Percentiles rank a stretch among this genome's conserved stretches.
Conservation (phyloP, 345 rosid species). For the Camelina sativa region DNA sequence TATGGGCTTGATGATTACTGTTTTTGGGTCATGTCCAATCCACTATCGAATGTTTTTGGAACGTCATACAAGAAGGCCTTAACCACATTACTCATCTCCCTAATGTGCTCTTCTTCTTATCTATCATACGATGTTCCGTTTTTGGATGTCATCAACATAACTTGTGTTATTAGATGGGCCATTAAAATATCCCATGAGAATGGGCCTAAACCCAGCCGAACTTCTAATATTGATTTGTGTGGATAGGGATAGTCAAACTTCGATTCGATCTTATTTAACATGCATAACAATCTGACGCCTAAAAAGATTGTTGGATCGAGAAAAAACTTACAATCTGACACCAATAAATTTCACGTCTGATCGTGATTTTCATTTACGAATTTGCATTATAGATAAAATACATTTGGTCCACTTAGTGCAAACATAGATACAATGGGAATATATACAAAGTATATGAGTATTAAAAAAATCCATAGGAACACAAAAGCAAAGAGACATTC, state of each 20-base stretch:
- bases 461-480: slow-evolving; percentile 27
- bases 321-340: not conserved
- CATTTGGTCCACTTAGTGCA: not conserved
- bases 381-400: not conserved
- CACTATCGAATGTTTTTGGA: slow-evolving; percentile 5
- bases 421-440: not conserved
- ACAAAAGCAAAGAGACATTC: slow-evolving; percentile 50
- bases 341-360: not conserved
- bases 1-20: slow-evolving; percentile 14
- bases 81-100: not conserved
- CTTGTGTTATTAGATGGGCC: not conserved
- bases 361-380: not conserved
- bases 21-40: slow-evolving; percentile 2
- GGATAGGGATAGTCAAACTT: not conserved
- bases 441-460: not conserved
- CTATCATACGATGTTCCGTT: not conserved
- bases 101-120: not conserved
- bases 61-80: slow-evolving; percentile 9
- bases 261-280: not conserved
- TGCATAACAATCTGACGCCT: not conserved
- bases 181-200: not conserved
- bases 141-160: not conserved
- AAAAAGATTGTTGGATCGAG: too few species aligned
- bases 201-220: not conserved
- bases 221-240: not conserved